phyloP scores from a whole-genome alignment of 345 rosid species.

The Eucalyptus leucophloia region DNA sequence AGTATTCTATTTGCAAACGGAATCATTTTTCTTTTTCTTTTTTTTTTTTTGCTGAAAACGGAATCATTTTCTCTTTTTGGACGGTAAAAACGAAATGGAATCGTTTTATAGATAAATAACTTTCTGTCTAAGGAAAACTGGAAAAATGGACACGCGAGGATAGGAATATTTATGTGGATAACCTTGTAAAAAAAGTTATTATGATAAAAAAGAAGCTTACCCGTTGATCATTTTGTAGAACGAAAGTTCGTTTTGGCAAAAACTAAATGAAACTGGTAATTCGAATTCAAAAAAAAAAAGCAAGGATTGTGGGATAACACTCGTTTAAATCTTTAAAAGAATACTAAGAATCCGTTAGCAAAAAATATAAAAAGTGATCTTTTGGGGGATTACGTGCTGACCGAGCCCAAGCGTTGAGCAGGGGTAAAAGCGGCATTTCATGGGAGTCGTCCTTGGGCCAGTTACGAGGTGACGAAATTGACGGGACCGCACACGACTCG shows the following conservation, averaged over 20 bases:
- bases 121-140: not conserved
- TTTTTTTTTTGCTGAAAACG: not conserved
- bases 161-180: not conserved
- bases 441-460: not conserved
- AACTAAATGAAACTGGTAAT: not conserved
- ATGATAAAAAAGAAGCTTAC: not conserved
- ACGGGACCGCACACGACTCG: not conserved
- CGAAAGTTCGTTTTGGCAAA: not conserved
- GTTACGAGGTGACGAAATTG: not conserved
- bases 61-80: not conserved
- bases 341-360: not conserved
- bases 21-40: not conserved
- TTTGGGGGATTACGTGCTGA: slow-evolving; percentile 15
- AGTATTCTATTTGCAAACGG: not conserved
- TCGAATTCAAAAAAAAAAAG: not conserved
- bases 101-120: not conserved
- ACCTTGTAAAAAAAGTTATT: not conserved
- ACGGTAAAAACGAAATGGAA: not conserved
- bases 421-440: not conserved
- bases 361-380: not conserved
- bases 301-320: not conserved
- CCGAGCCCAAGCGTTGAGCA: not conserved
- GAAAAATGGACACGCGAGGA: not conserved
- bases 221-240: not conserved
- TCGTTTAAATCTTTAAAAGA: not conserved